Conservation (phyloP, 495 filamentous ascomycete species). For the Sabuloglossum arenarium region DNA sequence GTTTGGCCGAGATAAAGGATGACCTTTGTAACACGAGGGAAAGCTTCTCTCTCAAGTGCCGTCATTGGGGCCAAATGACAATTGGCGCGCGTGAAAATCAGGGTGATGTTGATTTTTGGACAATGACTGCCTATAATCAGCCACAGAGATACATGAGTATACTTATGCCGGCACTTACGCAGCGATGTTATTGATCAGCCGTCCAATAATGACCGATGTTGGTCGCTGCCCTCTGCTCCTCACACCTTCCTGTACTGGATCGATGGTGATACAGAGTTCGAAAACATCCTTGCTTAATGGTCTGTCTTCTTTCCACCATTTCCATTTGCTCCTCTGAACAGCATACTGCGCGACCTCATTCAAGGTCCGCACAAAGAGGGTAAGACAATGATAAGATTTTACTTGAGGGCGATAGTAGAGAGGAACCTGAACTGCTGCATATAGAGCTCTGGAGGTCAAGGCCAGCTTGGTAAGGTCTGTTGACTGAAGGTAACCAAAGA, state of each 20-base stretch:
- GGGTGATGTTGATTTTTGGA: constrained; percentile 16
- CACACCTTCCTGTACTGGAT: constrained; percentile 13
- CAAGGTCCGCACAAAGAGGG: constrained; percentile 15
- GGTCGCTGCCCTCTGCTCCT: constrained; percentile 12
- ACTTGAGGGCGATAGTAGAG: constrained; percentile 17
- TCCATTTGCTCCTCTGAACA: neutral
- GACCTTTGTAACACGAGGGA: constrained; percentile 15
- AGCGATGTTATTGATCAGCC: constrained; percentile 12
- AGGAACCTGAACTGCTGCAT: constrained; percentile 17
- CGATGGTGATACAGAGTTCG: constrained; percentile 14
- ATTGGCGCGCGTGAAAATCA: constrained; percentile 16
- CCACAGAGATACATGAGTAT: neutral
- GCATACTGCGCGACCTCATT: constrained; percentile 14
- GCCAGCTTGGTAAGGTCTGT: constrained; percentile 13
- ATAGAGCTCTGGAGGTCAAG: constrained; percentile 14
- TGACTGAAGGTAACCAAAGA: constrained; percentile 14
- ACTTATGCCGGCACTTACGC: neutral
- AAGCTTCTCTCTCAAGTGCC: constrained; percentile 13
- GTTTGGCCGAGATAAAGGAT: constrained; percentile 14
- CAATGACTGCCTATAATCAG: constrained; percentile 11
- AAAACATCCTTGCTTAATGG: constrained; percentile 17
- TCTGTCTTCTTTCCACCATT: constrained; percentile 9
- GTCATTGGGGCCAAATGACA: constrained; percentile 15
- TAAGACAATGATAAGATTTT: constrained; percentile 13
- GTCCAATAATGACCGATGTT: constrained; percentile 14